Base-by-base conservation (phyloP, 805 yeast species). In the Yamadazyma olivae region DNA sequence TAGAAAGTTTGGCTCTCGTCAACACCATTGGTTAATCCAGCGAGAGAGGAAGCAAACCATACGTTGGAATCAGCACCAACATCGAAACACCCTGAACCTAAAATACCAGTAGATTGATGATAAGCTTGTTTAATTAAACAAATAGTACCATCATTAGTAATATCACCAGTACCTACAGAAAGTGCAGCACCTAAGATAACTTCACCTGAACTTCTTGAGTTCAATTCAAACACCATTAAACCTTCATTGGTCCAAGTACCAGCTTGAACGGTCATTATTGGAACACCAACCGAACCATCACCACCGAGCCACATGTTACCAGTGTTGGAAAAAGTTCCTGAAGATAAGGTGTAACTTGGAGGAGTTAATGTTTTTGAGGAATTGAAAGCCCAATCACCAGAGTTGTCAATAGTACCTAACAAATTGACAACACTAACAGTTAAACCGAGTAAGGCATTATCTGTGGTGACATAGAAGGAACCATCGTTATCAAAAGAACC, bases 401-500 rank as follows among this genome's bases (percentile, higher is more conserved):
- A 20, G 30, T 56, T 56, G 4, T 27, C 31, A 29, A 53, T 18
- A 13, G 27, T 23, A n/a, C 40, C 34, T 5, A 37, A 10, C 7
- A 35, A n/a, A 21, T 41, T 41, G 2, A 35, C 17, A 3, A 43
- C 34, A 14, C 35, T 30, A 9, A 49, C 48, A 3, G 40, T 38
- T 30, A 51, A 40, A 9, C 46, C 49, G 27, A 48, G 17, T 8
- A 40, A 17, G 9, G 22, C 12, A 18, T 30, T 27, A 16, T 38
- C 39, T 12, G 50, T 38, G 9, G 52, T 23, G 18, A 53, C 35
- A 27, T 46, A 50, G 17, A 48, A 29, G 10, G 25, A 16, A 23
- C 60, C 61, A 8, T 50, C 44, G 23, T 36, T 45, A 33, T 43
- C 32, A 15, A 59, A 41, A 15, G 29, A 17, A 22, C 66, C 64